A percentile compares a stretch with the other conserved stretches of the same genome.
Conservation (phyloP, 306 rosid species). For the Cyamopsis tetragonoloba region DNA sequence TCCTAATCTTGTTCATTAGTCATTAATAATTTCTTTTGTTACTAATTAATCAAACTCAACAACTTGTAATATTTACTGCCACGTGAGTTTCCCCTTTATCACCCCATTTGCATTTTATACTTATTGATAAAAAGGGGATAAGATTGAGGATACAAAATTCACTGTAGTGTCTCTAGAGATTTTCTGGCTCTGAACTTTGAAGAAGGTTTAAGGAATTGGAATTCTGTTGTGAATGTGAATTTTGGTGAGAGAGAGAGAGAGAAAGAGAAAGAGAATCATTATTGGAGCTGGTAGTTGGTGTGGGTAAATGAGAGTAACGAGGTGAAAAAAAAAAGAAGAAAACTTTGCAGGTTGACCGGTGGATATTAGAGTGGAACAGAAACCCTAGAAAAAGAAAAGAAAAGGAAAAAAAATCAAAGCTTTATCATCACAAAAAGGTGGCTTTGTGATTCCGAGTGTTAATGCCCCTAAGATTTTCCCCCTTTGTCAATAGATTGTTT, state of each 20-base stretch:
- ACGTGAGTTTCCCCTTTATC: conserved; percentile 5
- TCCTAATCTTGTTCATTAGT: too few species aligned
- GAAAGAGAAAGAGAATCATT: too few species aligned
- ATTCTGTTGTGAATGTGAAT: conserved; percentile 45
- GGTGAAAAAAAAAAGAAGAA: neutral
- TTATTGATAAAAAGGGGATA: too few species aligned
- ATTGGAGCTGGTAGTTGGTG: conserved; percentile 66
- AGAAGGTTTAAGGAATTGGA: conserved; percentile 50
- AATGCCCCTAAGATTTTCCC: conserved; percentile 38
- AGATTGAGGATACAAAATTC: too few species aligned
- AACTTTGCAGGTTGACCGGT: conserved; percentile 56
- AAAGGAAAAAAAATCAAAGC: conserved; percentile 11
- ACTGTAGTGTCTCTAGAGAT: too few species aligned
- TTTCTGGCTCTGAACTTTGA: too few species aligned
- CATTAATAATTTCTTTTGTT: too few species aligned
- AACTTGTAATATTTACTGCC: neutral
- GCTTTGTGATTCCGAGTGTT: conserved; percentile 34
- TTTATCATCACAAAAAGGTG: conserved; percentile 31
- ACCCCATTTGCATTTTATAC: too few species aligned
- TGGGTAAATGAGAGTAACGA: conserved; percentile 35
- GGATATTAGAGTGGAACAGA: conserved; percentile 37
- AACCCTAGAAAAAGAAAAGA: conserved; percentile 35
- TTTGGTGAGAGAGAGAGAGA: conserved; percentile 59
- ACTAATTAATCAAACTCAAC: neutral
- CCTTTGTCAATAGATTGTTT: conserved; percentile 25